A percentile compares a stretch with the other conserved stretches of the same genome.
phyloP scores from a whole-genome alignment of 495 filamentous ascomycete species.

The Lasiosphaeria ovina region DNA sequence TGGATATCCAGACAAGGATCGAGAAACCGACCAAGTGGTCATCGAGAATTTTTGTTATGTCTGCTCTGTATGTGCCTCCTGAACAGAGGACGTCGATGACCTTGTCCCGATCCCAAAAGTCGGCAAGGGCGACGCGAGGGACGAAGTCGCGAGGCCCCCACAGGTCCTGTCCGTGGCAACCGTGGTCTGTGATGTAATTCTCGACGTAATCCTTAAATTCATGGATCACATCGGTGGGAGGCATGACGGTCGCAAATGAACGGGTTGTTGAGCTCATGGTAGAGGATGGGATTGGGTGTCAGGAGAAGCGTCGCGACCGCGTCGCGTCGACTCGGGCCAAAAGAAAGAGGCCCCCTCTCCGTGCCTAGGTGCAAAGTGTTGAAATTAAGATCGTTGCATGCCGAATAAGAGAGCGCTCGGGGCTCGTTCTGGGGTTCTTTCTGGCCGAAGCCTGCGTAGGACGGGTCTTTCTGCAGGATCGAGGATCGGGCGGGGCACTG shows the following conservation, averaged over 20 bases:
- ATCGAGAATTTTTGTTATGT: not conserved
- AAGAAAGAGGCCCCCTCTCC: no score
- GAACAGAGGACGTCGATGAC: conserved; percentile 10
- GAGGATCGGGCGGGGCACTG: not conserved
- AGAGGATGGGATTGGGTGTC: not conserved
- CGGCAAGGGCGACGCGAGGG: not conserved
- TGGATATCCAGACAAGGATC: conserved; percentile 4
- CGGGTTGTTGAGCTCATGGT: not conserved
- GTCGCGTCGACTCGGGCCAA: not conserved
- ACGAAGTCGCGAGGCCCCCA: not conserved
- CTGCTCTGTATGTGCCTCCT: not conserved
- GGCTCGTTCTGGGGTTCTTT: no score
- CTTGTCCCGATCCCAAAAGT: conserved; percentile 2
- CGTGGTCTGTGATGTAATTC: not conserved
- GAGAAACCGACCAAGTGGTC: conserved; percentile 7
- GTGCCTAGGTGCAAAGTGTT: no score
- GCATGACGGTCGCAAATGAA: not conserved
- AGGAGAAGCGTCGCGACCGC: not conserved
- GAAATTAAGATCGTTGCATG: no score
- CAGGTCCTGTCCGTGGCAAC: conserved; percentile 1
- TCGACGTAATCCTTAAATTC: not conserved
- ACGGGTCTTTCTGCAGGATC: no score
- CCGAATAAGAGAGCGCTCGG: no score
- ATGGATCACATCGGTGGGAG: not conserved
- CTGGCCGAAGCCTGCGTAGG: no score